Base-by-base conservation (phyloP, 805 yeast genomes). In the Saturnispora zaruensis region DNA sequence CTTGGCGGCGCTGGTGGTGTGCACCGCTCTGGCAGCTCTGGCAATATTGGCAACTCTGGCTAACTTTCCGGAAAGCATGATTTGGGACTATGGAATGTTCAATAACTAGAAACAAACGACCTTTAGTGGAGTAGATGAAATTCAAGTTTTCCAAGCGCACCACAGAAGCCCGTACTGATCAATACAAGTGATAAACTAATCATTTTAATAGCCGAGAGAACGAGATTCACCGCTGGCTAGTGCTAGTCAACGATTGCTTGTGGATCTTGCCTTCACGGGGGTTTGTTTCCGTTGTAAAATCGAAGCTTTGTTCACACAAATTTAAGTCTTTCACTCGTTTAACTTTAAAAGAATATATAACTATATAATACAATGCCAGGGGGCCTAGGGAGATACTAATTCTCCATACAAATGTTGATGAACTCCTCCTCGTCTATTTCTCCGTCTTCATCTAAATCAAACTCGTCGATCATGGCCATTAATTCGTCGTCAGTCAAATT, bases 381-480 rank as follows among this genome's bases (percentile, higher is more conserved):
- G 9, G 20, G 37, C 37, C 14, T 4, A n/a, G 6, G 37, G 21
- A 44, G n/a, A 37, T 6, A 6, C 23, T 20, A 78, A 55, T 73
- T 76, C 59, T 88, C 96, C 18, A 87, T 81, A 65, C 96, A 88
- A 40, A 89, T 87, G 51, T 85, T 85, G 53, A 88, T 86, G 62
- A 90, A 89, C 68, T 90, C 97, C 55, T 87, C 87, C 61, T 87
- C 95, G 61, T 84, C 84, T 57, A 89, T 90, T 56, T 87, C 96
- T 46, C 98, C 98, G 65, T 93, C 98, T 50, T 87, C 95, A 64
- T 93, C 97, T 46, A 90, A 69, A 68, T 93, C 99, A 63, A 93
- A 93, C 66, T 91, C 98, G 54, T 90, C 96, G 56, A 93, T 93
- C 99, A 93, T 93, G 4, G 97, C 97, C 57, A 86, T 76, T 46